phyloP scores from a whole-genome alignment of 1,139 yeast genomes.

The Scheffersomyces lignicola region DNA sequence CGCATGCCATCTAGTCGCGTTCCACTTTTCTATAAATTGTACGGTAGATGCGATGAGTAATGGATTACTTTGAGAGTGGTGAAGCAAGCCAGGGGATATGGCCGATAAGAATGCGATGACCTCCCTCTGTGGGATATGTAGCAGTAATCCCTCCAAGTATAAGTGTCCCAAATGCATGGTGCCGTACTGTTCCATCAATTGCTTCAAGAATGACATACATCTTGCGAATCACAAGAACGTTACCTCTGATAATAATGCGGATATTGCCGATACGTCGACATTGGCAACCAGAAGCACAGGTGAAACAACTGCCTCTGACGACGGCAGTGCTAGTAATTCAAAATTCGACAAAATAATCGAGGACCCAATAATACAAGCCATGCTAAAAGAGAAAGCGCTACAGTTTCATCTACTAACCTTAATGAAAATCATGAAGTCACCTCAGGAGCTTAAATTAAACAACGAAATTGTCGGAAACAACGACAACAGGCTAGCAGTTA shows the following conservation, averaged over 20 bases:
- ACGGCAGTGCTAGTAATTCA: slow-evolving; percentile 3
- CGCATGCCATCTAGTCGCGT: too few relatives aligned
- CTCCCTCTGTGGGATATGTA: slow-evolving; percentile 48
- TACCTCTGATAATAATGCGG: slow-evolving; percentile 1
- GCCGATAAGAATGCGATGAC: background rate
- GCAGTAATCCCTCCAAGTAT: slow-evolving; percentile 44
- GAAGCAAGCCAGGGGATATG: too few relatives aligned
- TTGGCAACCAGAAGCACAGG: slow-evolving; percentile 3
- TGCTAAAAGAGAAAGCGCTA: slow-evolving; percentile 49
- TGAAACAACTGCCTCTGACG: background rate
- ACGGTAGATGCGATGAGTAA: too few relatives aligned
- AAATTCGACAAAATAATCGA: slow-evolving; percentile 17
- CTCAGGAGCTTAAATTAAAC: slow-evolving; percentile 17
- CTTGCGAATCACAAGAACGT: slow-evolving; percentile 18
- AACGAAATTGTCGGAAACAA: slow-evolving; percentile 39
- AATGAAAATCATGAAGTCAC: slow-evolving; percentile 29
- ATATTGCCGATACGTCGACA: slow-evolving; percentile 2
- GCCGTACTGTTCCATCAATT: slow-evolving; percentile 53
- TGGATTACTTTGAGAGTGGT: too few relatives aligned
- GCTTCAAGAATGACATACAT: slow-evolving; percentile 56
- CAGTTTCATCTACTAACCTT: slow-evolving; percentile 54
- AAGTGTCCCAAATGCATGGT: slow-evolving; percentile 60
- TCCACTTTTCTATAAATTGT: too few relatives aligned
- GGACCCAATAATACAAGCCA: slow-evolving; percentile 40
- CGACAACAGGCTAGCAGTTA: slow-evolving; percentile 58